Conservation (phyloP, 768 basidiomycete species). For the Boletus rex-veris region DNA sequence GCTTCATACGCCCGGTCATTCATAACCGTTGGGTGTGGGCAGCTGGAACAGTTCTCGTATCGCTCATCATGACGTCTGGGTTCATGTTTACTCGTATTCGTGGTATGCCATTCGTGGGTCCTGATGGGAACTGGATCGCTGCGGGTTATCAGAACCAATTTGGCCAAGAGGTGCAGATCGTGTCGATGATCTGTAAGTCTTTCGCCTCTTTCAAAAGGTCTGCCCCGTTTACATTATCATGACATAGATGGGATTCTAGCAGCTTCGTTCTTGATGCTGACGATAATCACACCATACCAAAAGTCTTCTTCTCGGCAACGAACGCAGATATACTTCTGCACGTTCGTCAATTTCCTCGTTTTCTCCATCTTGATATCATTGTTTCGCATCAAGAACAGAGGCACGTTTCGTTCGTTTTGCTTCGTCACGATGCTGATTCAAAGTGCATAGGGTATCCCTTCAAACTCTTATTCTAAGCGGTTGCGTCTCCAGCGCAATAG, state of each 20-base stretch:
- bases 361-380: slow-evolving; percentile 85
- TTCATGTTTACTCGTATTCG: slow-evolving; percentile 98
- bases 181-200: slow-evolving; percentile 79
- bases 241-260: slow-evolving; percentile 78
- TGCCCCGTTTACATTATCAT: slow-evolving; percentile 2
- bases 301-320: slow-evolving; percentile 72
- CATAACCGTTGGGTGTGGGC: slow-evolving; percentile 80
- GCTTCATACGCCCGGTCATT: slow-evolving; percentile 62
- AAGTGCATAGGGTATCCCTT: slow-evolving; percentile 67
- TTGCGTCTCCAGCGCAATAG: background rate
- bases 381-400: slow-evolving; percentile 89
- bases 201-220: background rate
- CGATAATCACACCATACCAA: slow-evolving; percentile 76
- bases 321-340: slow-evolving; percentile 87
- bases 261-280: slow-evolving; percentile 75
- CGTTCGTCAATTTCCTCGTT: slow-evolving; percentile 71
- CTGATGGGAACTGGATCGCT: slow-evolving; percentile 77
- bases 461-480: slow-evolving; percentile 62
- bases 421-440: background rate
- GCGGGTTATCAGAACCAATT: slow-evolving; percentile 85
- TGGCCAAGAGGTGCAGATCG: slow-evolving; percentile 89
- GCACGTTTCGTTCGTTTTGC: slow-evolving; percentile 36
- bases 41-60: slow-evolving; percentile 52
- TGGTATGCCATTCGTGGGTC: slow-evolving; percentile 62
- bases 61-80: slow-evolving; percentile 84